These are phyloP conservation scores for Acacia crassicarpa DNA, from an alignment of 306 rosid genomes.

Conservation along the genomic window DNA sequence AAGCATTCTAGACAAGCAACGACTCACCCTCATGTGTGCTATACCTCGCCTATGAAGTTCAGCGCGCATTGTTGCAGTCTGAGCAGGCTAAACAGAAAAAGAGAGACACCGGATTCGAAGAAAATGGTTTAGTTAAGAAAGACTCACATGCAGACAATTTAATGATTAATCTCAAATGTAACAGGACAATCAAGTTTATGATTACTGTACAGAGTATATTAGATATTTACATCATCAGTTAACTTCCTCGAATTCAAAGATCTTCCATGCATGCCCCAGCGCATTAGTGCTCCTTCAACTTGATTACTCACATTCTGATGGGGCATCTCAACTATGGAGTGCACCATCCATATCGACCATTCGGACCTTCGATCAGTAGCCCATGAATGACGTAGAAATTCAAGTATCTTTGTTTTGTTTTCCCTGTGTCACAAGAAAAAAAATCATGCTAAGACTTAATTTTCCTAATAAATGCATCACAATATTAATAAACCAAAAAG, in stretches of 20 bases:
- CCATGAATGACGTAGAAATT: conserved; percentile 72
- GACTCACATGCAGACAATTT: conserved; percentile 7
- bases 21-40: conserved; percentile 80
- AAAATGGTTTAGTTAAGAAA: conserved; percentile 9
- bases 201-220: background rate
- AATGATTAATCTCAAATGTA: conserved; percentile 10
- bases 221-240: conserved; percentile 69
- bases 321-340: conserved; percentile 81
- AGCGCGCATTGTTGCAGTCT: conserved; percentile 67
- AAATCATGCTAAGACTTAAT: background rate
- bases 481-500: conserved; percentile 20
- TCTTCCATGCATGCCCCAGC: conserved; percentile 54
- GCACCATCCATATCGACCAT: conserved; percentile 96
- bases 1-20: conserved; percentile 13
- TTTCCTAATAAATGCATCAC: background rate
- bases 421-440: conserved; percentile 45
- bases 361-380: conserved; percentile 80
- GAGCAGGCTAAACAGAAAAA: conserved; percentile 67
- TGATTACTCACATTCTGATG: conserved; percentile 55
- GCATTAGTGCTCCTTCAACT: conserved; percentile 48
- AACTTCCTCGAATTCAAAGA: conserved; percentile 53
- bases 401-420: conserved; percentile 70
- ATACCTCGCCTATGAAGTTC: conserved; percentile 91
- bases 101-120: background rate
- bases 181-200: background rate